A percentile compares a stretch with the other conserved stretches of the same genome.
phyloP scores from a whole-genome alignment of 2,329 filamentous ascomycete genomes.

The Chrysosphaeria jannelii region DNA sequence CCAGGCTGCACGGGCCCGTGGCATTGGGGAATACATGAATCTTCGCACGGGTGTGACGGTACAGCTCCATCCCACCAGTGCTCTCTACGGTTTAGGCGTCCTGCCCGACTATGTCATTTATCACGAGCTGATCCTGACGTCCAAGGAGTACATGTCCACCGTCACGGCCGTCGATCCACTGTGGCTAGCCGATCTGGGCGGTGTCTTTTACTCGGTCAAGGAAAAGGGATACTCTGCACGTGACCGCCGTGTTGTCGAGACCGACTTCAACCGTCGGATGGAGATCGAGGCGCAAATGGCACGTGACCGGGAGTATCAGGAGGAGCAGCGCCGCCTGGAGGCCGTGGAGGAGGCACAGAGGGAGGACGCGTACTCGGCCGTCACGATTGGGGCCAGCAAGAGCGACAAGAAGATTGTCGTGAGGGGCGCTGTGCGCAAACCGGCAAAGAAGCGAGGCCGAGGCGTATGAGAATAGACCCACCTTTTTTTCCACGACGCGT shows the following conservation, averaged over 20 bases:
- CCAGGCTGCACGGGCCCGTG: slow-evolving; percentile 85
- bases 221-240: slow-evolving; percentile 84
- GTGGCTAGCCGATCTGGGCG: slow-evolving; percentile 87
- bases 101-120: slow-evolving; percentile 93
- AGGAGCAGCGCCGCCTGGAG: slow-evolving; percentile 21
- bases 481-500: no score
- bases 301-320: slow-evolving; percentile 42
- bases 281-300: slow-evolving; percentile 87
- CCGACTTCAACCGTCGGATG: slow-evolving; percentile 75
- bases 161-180: slow-evolving; percentile 89
- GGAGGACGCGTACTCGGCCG: slow-evolving; percentile 12
- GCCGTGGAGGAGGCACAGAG: slow-evolving; percentile 15
- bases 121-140: slow-evolving; percentile 88
- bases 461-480: neutral
- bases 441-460: slow-evolving; percentile 21
- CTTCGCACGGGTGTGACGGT: slow-evolving; percentile 81
- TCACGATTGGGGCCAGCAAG: slow-evolving; percentile 6
- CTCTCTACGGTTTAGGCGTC: slow-evolving; percentile 76
- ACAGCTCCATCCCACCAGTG: slow-evolving; percentile 77
- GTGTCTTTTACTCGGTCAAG: slow-evolving; percentile 90
- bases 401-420: slow-evolving; percentile 20
- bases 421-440: slow-evolving; percentile 31
- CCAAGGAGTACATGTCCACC: slow-evolving; percentile 93
- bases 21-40: slow-evolving; percentile 92
- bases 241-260: slow-evolving; percentile 65